Conservation (phyloP, 176 grass and related monocot species). For the Aegilops speltoides region DNA sequence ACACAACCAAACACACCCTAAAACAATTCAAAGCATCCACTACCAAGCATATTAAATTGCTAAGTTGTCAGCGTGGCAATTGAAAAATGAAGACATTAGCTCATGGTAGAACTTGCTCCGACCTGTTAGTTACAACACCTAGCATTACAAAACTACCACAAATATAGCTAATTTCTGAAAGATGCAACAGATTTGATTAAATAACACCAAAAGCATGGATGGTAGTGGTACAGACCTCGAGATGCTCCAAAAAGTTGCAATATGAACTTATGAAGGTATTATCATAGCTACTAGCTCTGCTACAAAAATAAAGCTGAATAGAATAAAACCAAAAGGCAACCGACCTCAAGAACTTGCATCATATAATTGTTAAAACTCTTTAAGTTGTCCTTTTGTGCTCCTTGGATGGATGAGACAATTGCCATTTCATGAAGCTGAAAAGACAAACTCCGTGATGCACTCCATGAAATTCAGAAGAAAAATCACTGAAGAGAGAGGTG, state of each 20-base stretch:
- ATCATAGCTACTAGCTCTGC: not conserved
- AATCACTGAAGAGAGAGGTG: conserved; percentile 9
- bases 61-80: not conserved
- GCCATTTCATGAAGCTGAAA: conserved; percentile 94
- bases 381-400: conserved; percentile 99
- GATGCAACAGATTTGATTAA: not conserved
- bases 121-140: not conserved
- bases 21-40: conserved; percentile 3
- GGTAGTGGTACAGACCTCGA: conserved; percentile 14
- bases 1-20: not conserved
- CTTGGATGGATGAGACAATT: conserved; percentile 96
- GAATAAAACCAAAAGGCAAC: conserved; percentile 31
- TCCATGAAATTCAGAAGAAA: conserved; percentile 23
- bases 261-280: not conserved
- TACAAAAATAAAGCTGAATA: conserved; percentile 27
- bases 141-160: not conserved
- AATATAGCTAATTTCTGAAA: conserved; percentile 14
- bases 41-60: not conserved
- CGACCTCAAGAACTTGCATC: conserved; percentile 94
- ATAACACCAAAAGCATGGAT: conserved; percentile 22
- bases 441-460: conserved; percentile 20
- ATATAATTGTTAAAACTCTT: conserved; percentile 90
- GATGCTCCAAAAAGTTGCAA: not conserved
- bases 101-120: not conserved
- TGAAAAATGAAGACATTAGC: conserved; percentile 7